Evolutionary conservation across 228 moss, liverwort and hornwort genomes (phyloP), one percentile per base, ranked within the genome.

Genomic region (Sphagnum fallax): DNA sequence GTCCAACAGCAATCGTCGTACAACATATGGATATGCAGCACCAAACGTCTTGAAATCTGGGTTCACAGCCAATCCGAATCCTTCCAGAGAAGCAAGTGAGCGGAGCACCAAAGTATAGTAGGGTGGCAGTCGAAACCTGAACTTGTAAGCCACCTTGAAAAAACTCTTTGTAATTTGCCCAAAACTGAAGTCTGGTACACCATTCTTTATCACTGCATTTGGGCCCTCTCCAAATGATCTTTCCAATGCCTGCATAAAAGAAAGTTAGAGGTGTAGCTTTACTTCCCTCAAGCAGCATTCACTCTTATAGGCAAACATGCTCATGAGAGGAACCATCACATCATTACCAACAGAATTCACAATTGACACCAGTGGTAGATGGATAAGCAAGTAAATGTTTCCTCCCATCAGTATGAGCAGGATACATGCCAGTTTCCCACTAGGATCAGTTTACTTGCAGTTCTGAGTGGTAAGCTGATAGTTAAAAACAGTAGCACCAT

Each of bases 21-120:
- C 80, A 49, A 89, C 92, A 50, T 93, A 98, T 5, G 98, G 93
- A 69, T 98, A 93, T 50, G 91, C 92, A 66, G 93, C 81, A 66
- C 82, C 84, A 69, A 93, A 98, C 5, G 90, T 90, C 72, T 98
- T 98, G 79, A 90, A 92, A 50, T 84, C 69, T 4, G 98, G 98
- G 68, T 98, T 84, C 9, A 89, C 93, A 14, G 89, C 83, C 50
- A 98, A 65, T 13, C 93, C 93, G 18, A 98, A 90, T 16, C 98
- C 98, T 80, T 98, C 98, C 57, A 98, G 78, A 4, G 93, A 98
- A 32, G 87, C 91, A 64, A 98, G 75, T 18, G 98, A 91, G 48
- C 93, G 88, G 52, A 98, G 89, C 60, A 98, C 92, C 51, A 98
- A 74, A 4, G 98, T 93, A 67, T 90, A 98, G 69, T 93, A 98